Conservation (phyloP, 345 rosid genomes). For the Salix suchowensis region DNA sequence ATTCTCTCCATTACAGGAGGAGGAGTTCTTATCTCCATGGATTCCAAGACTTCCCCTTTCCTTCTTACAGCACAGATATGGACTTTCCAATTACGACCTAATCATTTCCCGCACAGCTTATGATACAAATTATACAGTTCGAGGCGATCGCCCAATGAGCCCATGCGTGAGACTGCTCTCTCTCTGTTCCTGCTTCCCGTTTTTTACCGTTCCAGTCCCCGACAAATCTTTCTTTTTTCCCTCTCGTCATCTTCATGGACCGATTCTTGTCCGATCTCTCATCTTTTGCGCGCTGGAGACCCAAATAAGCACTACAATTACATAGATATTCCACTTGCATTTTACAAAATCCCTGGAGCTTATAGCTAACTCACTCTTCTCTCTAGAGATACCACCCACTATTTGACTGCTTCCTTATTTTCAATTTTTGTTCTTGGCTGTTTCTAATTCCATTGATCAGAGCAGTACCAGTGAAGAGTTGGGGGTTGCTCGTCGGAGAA, state of each 20-base stretch:
- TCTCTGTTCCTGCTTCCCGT: not conserved
- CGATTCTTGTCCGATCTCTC: not conserved
- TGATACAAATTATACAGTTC: not conserved
- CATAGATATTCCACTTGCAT: slow-evolving; percentile 7
- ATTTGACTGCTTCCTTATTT: not conserved
- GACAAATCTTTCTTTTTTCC: not conserved
- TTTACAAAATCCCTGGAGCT: slow-evolving; percentile 11
- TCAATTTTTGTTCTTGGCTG: not conserved
- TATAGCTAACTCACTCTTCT: not conserved
- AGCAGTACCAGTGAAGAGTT: slow-evolving; percentile 69
- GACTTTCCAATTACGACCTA: slow-evolving; percentile 36
- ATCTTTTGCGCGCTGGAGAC: slow-evolving; percentile 3
- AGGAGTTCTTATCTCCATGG: slow-evolving; percentile 2
- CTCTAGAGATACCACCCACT: not conserved
- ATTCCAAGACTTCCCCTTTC: not conserved
- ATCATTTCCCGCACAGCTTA: slow-evolving; percentile 43
- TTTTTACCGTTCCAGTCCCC: not conserved
- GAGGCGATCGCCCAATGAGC: slow-evolving; percentile 12
- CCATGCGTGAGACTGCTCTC: slow-evolving; percentile 18
- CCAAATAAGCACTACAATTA: slow-evolving; percentile 1
- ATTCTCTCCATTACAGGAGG: slow-evolving; percentile 31
- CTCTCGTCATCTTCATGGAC: not conserved
- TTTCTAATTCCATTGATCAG: slow-evolving; percentile 46
- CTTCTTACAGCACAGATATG: slow-evolving; percentile 23
- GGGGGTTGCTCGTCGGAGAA: slow-evolving; percentile 91